Percentiles rank a stretch among this genome's conserved stretches.
Conservation (phyloP, 108 stramenopile genomes). For the Nitzschia palea region DNA sequence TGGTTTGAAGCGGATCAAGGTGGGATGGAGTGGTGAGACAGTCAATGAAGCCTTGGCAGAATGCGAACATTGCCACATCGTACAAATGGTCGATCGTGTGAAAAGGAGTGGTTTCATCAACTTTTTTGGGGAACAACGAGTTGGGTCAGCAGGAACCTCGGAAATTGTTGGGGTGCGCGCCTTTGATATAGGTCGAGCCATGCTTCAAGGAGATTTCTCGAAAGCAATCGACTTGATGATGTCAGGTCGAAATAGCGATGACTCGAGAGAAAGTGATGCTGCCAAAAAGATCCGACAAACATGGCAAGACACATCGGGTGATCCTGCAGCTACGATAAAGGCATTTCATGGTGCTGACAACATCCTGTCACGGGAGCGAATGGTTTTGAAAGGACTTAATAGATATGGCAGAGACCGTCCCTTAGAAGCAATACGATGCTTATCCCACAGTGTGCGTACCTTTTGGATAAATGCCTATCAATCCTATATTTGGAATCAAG, state of each 20-base stretch:
- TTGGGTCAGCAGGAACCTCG: constrained; percentile 63
- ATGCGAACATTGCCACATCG: constrained; percentile 47
- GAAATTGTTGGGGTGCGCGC: constrained; percentile 65
- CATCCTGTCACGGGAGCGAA: constrained; percentile 66
- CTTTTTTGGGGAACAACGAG: constrained; percentile 87
- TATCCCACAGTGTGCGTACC: constrained; percentile 54
- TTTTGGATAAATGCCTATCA: constrained; percentile 89
- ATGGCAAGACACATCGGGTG: constrained; percentile 57
- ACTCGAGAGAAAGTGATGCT: constrained; percentile 40
- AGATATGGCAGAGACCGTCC: constrained; percentile 57
- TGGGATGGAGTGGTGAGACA: constrained; percentile 3
- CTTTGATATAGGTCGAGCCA: constrained; percentile 80
- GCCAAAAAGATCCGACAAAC: constrained; percentile 47
- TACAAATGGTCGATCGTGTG: constrained; percentile 53
- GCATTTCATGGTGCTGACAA: constrained; percentile 51
- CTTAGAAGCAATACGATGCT: constrained; percentile 61
- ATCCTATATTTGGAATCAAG: constrained; percentile 81
- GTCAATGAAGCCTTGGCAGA: constrained; percentile 41
- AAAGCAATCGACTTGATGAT: constrained; percentile 74
- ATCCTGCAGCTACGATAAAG: constrained; percentile 56
- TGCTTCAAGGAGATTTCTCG: constrained; percentile 62
- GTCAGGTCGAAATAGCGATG: constrained; percentile 50
- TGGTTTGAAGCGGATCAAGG: constrained; percentile 48
- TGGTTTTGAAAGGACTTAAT: constrained; percentile 68
- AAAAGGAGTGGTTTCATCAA: constrained; percentile 74